These are phyloP conservation scores for Zygoascus ofunaensis DNA, from an alignment of 805 yeast genomes.

Conservation along the genomic window DNA sequence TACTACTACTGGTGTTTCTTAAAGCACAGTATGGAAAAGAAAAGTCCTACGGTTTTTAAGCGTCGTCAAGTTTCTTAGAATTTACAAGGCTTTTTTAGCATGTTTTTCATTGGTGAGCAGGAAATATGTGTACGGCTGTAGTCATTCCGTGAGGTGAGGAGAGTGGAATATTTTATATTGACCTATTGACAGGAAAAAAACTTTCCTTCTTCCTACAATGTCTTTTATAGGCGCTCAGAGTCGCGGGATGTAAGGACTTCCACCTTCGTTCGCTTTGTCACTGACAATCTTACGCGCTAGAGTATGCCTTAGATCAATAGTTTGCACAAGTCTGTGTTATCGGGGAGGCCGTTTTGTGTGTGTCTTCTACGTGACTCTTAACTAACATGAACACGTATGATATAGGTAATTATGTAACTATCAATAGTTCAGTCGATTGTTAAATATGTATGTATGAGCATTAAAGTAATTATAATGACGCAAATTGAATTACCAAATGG, in stretches of 20 bases:
- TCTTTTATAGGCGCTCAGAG: conserved; percentile 21
- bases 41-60: too few relatives aligned
- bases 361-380: conserved; percentile 9
- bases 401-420: neutral
- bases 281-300: conserved; percentile 20
- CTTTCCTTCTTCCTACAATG: conserved; percentile 15
- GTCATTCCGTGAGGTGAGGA: too few relatives aligned
- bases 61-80: too few relatives aligned
- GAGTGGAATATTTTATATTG: neutral
- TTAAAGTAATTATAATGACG: neutral
- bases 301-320: conserved; percentile 14
- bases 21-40: too few relatives aligned
- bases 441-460: conserved; percentile 1
- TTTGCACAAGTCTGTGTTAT: conserved; percentile 6
- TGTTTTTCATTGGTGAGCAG: too few relatives aligned
- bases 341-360: conserved; percentile 5
- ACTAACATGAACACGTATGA: conserved; percentile 4
- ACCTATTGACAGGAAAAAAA: neutral
- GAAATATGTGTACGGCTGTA: neutral
- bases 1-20: too few relatives aligned
- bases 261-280: conserved; percentile 15
- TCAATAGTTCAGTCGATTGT: too few relatives aligned
- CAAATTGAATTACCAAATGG: too few relatives aligned
- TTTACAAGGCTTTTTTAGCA: too few relatives aligned
- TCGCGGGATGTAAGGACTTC: conserved; percentile 17